Evolutionary conservation across 192 early-diverging fungal genomes (phyloP), one percentile per base, ranked within the genome.

Genomic region (Coemansia sp.): DNA sequence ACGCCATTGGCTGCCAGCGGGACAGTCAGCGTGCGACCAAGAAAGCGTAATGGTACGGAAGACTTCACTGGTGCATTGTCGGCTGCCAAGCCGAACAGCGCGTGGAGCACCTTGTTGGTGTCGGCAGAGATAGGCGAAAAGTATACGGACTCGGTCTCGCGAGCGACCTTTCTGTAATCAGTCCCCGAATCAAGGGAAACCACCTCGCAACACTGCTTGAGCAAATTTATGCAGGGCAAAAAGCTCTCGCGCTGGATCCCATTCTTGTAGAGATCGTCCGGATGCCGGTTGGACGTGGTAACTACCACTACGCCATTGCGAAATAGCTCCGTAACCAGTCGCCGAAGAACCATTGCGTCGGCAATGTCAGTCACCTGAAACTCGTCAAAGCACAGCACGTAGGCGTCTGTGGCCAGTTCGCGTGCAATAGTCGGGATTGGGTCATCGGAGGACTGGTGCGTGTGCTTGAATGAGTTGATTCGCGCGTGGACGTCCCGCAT

Each of bases 351-450:
- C 96, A 96, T 96, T 58, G 96, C 96, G 71, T 98, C 97, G 4
- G 92, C 92, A 62, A 98, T 97, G 70, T 98, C 94, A 2, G 97
- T 98, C 7, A 98, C 97, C 31, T 83, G 78, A 54, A 98, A 90
- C 71, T 98, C 96, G 64, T 98, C 96, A 81, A 98, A 92, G 69
- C 97, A 98, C 6, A 98, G 76, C 2, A 98, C 85, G 71, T 90
- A 87, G 6, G 93, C 88, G 24, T 93, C 87, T 25, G 82, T 82
- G 16, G 92, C 89, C 24, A 98, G 73, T 25, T 94, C 90, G 22
- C 85, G 82, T 2, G 97, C 93, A 54, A 98, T 85, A 0, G 67
- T 77, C 16, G 78, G 71, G 5, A 94, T 75, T 4, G 90, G 86
- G 64, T 94, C 91, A 41, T 82, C 69, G 10, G 68, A 60, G 26